A percentile compares a stretch with the other conserved stretches of the same genome.
Evolutionary conservation across 2,329 filamentous ascomycete genomes (phyloP).

Genomic region (Polychaeton citri): DNA sequence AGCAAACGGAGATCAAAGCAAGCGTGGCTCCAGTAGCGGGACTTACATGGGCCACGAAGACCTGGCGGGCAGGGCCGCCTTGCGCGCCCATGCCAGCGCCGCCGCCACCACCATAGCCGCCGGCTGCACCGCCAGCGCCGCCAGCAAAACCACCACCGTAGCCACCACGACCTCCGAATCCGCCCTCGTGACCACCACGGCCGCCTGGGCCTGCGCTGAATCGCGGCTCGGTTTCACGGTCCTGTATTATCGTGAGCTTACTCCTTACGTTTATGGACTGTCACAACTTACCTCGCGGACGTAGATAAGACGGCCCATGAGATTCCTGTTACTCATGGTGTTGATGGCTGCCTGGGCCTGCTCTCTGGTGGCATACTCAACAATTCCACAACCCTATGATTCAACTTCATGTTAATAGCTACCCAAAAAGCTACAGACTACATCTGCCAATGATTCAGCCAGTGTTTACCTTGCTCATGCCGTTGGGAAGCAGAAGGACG

Average conservation of each 20-base stretch:
- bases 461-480: constrained; percentile 99
- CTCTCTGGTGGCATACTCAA: constrained; percentile 99
- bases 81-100: constrained; percentile 36
- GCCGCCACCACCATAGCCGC: constrained; percentile 33
- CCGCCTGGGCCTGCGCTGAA: constrained; percentile 63
- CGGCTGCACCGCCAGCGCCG: constrained; percentile 36
- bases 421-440: constrained; percentile 28
- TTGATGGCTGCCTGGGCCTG: constrained; percentile 96
- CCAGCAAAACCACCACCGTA: constrained; percentile 40
- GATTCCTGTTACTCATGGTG: constrained; percentile 96
- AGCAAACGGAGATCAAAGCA: constrained; percentile 10
- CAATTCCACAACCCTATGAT: constrained; percentile 63
- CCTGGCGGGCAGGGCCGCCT: constrained; percentile 64
- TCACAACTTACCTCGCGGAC: constrained; percentile 70
- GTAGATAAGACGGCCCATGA: constrained; percentile 97
- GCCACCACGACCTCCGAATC: constrained; percentile 28
- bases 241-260: constrained; percentile 39
- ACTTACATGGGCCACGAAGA: constrained; percentile 98
- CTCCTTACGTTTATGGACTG: background rate
- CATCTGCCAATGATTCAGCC: constrained; percentile 62
- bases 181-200: constrained; percentile 45
- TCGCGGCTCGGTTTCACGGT: constrained; percentile 94
- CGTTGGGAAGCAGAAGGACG: constrained; percentile 98
- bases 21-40: constrained; percentile 13
- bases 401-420: constrained; percentile 3